Conservation (phyloP, 1,139 yeast genomes). For the Saccharomyces hybrid region DNA sequence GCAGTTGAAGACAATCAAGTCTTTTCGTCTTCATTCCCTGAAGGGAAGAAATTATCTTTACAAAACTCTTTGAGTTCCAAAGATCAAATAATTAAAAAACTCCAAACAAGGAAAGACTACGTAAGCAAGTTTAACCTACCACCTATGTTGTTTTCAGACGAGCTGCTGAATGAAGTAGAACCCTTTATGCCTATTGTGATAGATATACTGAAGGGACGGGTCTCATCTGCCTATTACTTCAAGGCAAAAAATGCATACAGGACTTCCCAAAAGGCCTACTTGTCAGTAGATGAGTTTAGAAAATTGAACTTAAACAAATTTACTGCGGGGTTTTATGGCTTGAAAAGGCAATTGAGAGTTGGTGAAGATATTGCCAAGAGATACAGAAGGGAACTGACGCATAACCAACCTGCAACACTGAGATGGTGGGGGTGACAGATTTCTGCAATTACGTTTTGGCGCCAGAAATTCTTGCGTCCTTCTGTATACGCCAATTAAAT, state of each 20-base stretch:
- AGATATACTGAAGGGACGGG: conserved; percentile 39
- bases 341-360: conserved; percentile 47
- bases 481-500: conserved; percentile 43
- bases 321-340: conserved; percentile 58
- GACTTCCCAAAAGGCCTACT: conserved; percentile 37
- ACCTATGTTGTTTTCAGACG: conserved; percentile 18
- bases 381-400: conserved; percentile 30
- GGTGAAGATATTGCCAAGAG: conserved; percentile 36
- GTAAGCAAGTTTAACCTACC: conserved; percentile 14
- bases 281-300: conserved; percentile 44
- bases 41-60: neutral
- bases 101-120: neutral
- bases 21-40: neutral
- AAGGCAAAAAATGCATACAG: conserved; percentile 39
- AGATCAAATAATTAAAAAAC: neutral
- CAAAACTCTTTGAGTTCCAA: neutral
- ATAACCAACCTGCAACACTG: conserved; percentile 38
- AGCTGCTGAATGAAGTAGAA: conserved; percentile 29
- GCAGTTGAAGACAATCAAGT: conserved; percentile 1
- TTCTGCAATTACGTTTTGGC: conserved; percentile 55
- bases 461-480: conserved; percentile 50
- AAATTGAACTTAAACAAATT: conserved; percentile 42
- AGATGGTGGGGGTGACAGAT: conserved; percentile 52
- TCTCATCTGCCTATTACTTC: conserved; percentile 43
- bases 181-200: conserved; percentile 35